Base-by-base conservation (phyloP, 2,329 filamentous ascomycete species). In the Exophiala lecanii-corni region DNA sequence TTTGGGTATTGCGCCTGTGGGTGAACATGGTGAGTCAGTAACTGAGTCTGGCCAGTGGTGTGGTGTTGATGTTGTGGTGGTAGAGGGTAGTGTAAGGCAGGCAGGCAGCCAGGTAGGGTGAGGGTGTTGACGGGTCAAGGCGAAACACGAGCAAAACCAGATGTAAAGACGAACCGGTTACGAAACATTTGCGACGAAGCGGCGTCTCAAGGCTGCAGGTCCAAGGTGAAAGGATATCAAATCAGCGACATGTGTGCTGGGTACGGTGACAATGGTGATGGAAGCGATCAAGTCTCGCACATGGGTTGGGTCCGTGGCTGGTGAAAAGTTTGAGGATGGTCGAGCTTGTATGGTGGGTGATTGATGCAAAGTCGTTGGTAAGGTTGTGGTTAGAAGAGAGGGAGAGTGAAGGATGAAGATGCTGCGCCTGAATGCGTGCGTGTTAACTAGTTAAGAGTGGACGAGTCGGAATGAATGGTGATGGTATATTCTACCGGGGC, bases 1-100 rank as follows among this genome's bases (percentile, higher is more conserved):
- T 94, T 66, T 89, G 86, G 43, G 85, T 81, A 64, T 79, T 88
- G 59, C 78, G 86, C 68, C 83, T 86, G 55, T 42, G 34, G 23
- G 42, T 31, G 40, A 53, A 51, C 45, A 55, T 37, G 37, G 35
- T 31, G 45, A n/a, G n/a, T n/a, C n/a, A n/a, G n/a, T n/a, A n/a
- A n/a, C n/a, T n/a, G n/a, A n/a, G n/a, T n/a, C n/a, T n/a, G n/a
- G n/a, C n/a, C n/a, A n/a, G n/a, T n/a, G n/a, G n/a, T n/a, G n/a
- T n/a, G n/a, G n/a, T n/a, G n/a, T n/a, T n/a, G n/a, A n/a, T n/a
- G n/a, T n/a, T n/a, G n/a, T n/a, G n/a, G n/a, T n/a, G n/a, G n/a
- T n/a, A n/a, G n/a, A 16, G 12, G 48, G 56, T 35, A 56, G 53
- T 44, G 35, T 41, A 19, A 10, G 6, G 7, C 12, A 5, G 33